phyloP scores from a whole-genome alignment of 2,329 filamentous ascomycete species.

The Penicillium italicum region DNA sequence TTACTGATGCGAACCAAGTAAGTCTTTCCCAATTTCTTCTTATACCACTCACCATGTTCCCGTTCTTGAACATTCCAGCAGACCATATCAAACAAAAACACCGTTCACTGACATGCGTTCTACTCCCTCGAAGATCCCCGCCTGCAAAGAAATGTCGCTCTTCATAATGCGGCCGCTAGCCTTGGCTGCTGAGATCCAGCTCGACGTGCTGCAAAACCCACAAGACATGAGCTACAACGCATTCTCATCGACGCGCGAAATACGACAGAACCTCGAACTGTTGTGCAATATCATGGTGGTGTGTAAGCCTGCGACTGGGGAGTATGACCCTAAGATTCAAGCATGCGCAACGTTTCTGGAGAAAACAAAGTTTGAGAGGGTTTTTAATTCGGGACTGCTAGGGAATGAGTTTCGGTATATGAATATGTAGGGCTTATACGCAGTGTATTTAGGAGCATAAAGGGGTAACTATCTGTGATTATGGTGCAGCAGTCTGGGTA shows the following conservation, averaged over 20 bases:
- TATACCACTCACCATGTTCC: not conserved
- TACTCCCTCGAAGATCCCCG: not conserved
- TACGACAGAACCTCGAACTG: not conserved
- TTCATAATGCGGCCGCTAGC: not conserved
- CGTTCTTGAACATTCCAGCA: not conserved
- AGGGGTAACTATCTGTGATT: no score
- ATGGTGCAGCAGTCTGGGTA: no score
- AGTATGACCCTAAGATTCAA: not conserved
- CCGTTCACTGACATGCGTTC: not conserved
- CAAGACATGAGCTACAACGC: not conserved
- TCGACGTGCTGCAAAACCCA: not conserved
- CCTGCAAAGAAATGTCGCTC: not conserved
- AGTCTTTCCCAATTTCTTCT: not conserved
- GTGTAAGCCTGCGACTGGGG: not conserved
- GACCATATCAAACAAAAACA: not conserved
- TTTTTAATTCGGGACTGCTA: not conserved
- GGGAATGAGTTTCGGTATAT: not conserved
- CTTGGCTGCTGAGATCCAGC: not conserved
- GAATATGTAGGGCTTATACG: not conserved
- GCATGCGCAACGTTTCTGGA: not conserved
- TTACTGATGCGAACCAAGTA: not conserved
- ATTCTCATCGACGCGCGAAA: not conserved
- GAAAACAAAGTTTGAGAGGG: not conserved
- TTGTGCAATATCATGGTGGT: not conserved
- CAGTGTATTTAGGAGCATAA: not conserved